phyloP scores from a whole-genome alignment of 805 yeast species.

The Lipomyces mesembrius region DNA sequence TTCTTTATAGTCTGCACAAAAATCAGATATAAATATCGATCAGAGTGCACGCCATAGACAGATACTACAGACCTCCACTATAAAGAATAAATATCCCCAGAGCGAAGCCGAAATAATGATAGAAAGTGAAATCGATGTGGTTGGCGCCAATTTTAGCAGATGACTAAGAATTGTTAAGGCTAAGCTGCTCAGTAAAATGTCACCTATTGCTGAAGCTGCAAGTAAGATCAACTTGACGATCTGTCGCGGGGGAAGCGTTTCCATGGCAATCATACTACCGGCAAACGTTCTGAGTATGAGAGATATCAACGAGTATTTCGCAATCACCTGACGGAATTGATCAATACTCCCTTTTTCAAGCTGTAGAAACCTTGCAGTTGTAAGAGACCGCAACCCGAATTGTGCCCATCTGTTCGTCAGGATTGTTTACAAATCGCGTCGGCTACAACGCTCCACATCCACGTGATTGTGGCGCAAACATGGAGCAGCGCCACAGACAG shows the following conservation, averaged over 20 bases:
- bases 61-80: slow-evolving; percentile 23
- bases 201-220: slow-evolving; percentile 9
- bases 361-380: not conserved
- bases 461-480: not conserved
- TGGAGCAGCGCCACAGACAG: not conserved
- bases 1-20: slow-evolving; percentile 19
- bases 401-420: too few relatives aligned
- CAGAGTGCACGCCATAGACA: not conserved
- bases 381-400: not conserved
- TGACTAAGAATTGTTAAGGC: slow-evolving; percentile 1
- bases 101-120: slow-evolving; percentile 21
- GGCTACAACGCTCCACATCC: not conserved
- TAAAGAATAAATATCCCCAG: slow-evolving; percentile 31
- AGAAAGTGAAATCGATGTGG: slow-evolving; percentile 3
- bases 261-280: not conserved
- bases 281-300: not conserved
- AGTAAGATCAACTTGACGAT: not conserved
- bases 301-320: not conserved
- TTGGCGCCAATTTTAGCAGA: not conserved
- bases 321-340: not conserved
- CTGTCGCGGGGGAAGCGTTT: slow-evolving; percentile 9
- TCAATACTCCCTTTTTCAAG: too few relatives aligned
- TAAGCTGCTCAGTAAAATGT: slow-evolving; percentile 11
- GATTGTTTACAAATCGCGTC: not conserved
- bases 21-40: slow-evolving; percentile 6